These are phyloP conservation scores for Chlorophyllum brunneum DNA, from an alignment of 768 basidiomycete genomes.

Conservation along the genomic window DNA sequence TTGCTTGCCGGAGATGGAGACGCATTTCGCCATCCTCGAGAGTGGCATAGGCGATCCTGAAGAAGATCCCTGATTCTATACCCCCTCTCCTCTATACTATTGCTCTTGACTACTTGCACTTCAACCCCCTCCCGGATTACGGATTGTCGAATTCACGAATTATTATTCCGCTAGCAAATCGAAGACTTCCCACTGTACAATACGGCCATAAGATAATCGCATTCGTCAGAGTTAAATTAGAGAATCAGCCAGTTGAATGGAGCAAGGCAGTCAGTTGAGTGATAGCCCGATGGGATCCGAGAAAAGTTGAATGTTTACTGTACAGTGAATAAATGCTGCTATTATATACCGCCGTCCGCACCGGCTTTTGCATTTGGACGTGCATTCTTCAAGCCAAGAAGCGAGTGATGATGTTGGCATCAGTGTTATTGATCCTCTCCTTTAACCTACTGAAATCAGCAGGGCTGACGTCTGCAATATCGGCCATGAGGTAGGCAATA, in stretches of 20 bases:
- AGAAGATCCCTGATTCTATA: slow-evolving; percentile 57
- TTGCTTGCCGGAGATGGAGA: slow-evolving; percentile 94
- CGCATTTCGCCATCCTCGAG: slow-evolving; percentile 87
- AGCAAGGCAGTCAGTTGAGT: slow-evolving; percentile 31
- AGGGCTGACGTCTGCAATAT: slow-evolving; percentile 87
- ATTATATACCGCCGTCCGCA: slow-evolving; percentile 26
- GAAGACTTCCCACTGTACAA: slow-evolving; percentile 17
- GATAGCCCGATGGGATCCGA: slow-evolving; percentile 22
- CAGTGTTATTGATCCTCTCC: slow-evolving; percentile 73
- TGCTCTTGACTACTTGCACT: slow-evolving; percentile 9
- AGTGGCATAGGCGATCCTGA: slow-evolving; percentile 95
- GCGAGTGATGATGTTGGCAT: slow-evolving; percentile 87
- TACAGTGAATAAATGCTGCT: slow-evolving; percentile 15
- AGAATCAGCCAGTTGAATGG: slow-evolving; percentile 48
- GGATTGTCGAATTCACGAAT: neutral
- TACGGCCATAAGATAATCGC: slow-evolving; percentile 3
- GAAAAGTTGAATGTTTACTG: slow-evolving; percentile 17
- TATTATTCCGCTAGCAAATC: neutral
- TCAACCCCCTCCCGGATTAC: slow-evolving; percentile 2
- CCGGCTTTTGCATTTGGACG: slow-evolving; percentile 21
- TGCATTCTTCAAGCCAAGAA: slow-evolving; percentile 52
- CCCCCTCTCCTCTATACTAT: neutral
- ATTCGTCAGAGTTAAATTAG: neutral
- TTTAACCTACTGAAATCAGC: slow-evolving; percentile 75
- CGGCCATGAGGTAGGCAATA: slow-evolving; percentile 93